Base-by-base conservation (phyloP, 768 basidiomycete species). In the Leccinellum rugosiceps region DNA sequence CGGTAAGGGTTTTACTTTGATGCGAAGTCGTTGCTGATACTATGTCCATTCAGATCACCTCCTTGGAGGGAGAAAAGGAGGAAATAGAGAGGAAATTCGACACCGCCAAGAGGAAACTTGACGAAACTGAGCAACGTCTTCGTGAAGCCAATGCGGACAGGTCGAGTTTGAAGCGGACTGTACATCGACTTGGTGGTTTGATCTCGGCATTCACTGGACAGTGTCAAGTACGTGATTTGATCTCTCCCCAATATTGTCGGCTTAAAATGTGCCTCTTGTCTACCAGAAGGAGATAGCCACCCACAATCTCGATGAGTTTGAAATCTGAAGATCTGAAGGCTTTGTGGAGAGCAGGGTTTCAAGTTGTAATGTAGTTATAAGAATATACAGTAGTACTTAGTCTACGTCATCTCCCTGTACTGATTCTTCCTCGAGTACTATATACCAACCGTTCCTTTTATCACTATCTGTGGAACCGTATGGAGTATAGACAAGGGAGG, bases 81-180 rank as follows among this genome's bases (percentile, higher is more conserved):
- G 56, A 50, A 4, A 56, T 67, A 15, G 52, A 65, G 55, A 67
- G 17, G 28, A 35, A 65, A 19, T 59, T 59, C 6, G 50, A 65
- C 35, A 6, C 52, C 23, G 45, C 65, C 9, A 53, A 55, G 59
- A 62, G 13, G 43, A 54, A 55, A 28, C 68, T 65, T n/a, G 55
- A 63, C 8, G 60, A 65, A 38, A 65, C 65, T 6, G 65, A 63
- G 52, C 32, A 47, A 41, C 41, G 35, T 23, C 60, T 68, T 4
- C 56, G 35, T 25, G 65, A 69, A 50, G 57, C 59, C 15, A 58
- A 63, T 9, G 51, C 41, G 21, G 63, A 68, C 32, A 62, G 26
- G 28, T n/a, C 11, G 52, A 63, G 28, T 28, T 48, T 62, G 53
- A 56, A 23, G n/a, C 48, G 19, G 50, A 56, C 51, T 63, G 65